Base-by-base conservation (phyloP, 176 grass and related monocot genomes). In the Phyllostachys edulis region DNA sequence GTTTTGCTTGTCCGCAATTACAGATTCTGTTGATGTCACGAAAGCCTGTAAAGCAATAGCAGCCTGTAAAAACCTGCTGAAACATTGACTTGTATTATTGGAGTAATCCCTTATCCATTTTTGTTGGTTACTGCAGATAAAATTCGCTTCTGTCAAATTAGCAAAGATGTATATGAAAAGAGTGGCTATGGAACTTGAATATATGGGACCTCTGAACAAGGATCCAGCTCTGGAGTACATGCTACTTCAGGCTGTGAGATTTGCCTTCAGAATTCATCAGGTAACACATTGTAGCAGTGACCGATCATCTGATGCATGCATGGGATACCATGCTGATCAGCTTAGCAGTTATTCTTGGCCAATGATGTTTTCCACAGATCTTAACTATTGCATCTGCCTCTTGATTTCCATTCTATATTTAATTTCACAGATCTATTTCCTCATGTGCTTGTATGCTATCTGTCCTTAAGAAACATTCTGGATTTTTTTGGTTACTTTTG, bases 181-280 rank as follows among this genome's bases (percentile, higher is more conserved):
- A 71, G 96, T 99, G 26, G 91, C 96, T 50, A 94, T 88, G 82
- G 96, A 96, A 46, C 96, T 99, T 85, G 88, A 99, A 83, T 83
- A 88, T 42, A 99, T 94, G 93, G 96, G 96, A 39, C 83, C 88
- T 73, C 84, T 92, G 61, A 96, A 91, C 84, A 99, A 99, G 85
- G 93, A 99, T 73, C 93, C 86, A 44, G 96, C 96, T 76, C 78
- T 99, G 38, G 96, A 99, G 89, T 99, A 99, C 62, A 96, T 99
- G 96, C 80, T 99, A 36, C 93, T 99, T 81, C 96, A 99, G 89
- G 96, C 91, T 71, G 93, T 99, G 68, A 90, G 96, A 88, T 99
- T 99, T 87, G 91, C 93, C 52, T 99, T 99, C 90, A 91, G 96
- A 85, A 94, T 99, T 86, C 93, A 99, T 91, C 96, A 99, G 96